A percentile compares a stretch with the other conserved stretches of the same genome.
Conservation (phyloP, 78 protist genomes). For the Speleostelium caveatum region DNA sequence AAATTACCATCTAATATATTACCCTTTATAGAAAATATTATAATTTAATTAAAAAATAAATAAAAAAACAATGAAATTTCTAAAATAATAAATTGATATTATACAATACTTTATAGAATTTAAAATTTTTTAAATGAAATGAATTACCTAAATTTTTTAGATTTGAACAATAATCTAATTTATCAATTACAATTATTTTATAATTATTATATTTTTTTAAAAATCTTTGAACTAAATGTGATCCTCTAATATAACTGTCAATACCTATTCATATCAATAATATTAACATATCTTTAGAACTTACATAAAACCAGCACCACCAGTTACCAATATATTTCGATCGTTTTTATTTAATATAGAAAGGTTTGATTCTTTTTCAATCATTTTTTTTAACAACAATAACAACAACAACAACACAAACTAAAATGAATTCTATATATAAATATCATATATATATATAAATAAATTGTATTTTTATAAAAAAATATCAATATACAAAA, state of each 20-base stretch:
- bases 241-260: slow-evolving; percentile 40
- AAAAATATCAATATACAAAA: background rate
- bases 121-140: slow-evolving; percentile 33
- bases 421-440: background rate
- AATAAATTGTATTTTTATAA: background rate
- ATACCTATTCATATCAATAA: background rate
- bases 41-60: too few relatives aligned
- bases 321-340: slow-evolving; percentile 85
- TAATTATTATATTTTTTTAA: slow-evolving; percentile 43
- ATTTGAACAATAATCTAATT: slow-evolving; percentile 92
- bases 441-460: background rate
- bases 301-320: slow-evolving; percentile 95
- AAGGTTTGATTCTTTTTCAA: background rate
- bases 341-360: background rate
- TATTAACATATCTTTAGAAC: background rate
- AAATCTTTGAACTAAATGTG: slow-evolving; percentile 60
- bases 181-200: slow-evolving; percentile 86
- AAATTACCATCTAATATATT: slow-evolving; percentile 84
- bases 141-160: slow-evolving; percentile 65
- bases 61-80: too few relatives aligned
- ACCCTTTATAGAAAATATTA: slow-evolving; percentile 10
- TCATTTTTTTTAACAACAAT: background rate
- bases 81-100: background rate
- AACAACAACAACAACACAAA: too few relatives aligned
- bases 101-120: slow-evolving; percentile 57